Evolutionary conservation across 148 eudicot species (phyloP), one percentile per base, ranked within the genome.

Genomic region (Amaranthus palmeri): DNA sequence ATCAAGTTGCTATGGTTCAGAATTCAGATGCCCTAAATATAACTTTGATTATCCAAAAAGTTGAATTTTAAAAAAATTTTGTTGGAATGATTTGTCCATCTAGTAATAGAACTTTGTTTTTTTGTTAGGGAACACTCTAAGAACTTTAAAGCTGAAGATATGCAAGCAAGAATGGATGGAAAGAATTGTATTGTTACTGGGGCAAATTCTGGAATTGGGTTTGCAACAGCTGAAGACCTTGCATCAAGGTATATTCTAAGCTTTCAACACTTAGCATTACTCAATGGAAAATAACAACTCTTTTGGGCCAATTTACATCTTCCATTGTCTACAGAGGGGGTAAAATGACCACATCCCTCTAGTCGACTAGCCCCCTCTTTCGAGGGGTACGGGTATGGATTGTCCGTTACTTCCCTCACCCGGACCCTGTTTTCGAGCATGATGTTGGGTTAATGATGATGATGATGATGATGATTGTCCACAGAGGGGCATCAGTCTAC

Each of bases 131-230:
- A 95, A 74, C 96, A 95, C 74, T 84, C 97, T 0, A 89, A 95
- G 75, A 86, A 81, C 45, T 95, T 89, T 58, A 90, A 78, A 58
- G 72, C 81, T n/a, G 93, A 91, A 81, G 97, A 95, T 68, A 87
- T 86, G 90, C 77, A 81, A 77, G 69, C 43, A 68, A 75, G 76
- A 65, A 76, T 95, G 70, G 90, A 90, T 7, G 97, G 99, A 14
- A 91, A 91, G 77, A 91, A 92, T 69, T 95, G 97, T 79, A 50
- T 95, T 68, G 92, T 95, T 13, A 91, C 99, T 8, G 99, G 99
- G 75, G 99, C 99, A 12, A 95, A 95, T 82, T 82, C 96, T 18
- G 99, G 99, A 71, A 86, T 95, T 72, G 99, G 99, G 68, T 90
- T 80, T 82, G 85, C 99, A 9, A 82, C 93, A 69, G 97, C 99